A percentile compares a stretch with the other conserved stretches of the same genome.
Conservation (phyloP, 2,329 filamentous ascomycete genomes). For the Penicillium corylophilum region DNA sequence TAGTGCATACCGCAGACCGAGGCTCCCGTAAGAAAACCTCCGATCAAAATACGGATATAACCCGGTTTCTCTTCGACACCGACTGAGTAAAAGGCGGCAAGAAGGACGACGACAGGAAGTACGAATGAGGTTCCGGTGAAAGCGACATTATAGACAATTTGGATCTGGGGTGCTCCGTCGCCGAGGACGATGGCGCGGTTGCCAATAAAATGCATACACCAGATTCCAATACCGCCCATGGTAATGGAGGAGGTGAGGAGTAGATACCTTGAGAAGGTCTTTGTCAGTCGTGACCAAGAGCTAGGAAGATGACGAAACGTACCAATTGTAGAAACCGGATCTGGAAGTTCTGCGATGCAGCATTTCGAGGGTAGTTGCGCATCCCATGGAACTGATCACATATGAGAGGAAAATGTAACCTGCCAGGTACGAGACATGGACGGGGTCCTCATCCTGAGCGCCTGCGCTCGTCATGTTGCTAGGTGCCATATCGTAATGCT, state of each 20-base stretch:
- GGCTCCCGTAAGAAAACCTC: constrained; percentile 68
- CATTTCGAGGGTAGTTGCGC: constrained; percentile 76
- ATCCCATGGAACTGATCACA: constrained; percentile 70
- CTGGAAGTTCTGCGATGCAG: constrained; percentile 72
- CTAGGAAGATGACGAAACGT: constrained; percentile 24
- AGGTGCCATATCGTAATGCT: background rate
- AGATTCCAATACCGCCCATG: constrained; percentile 73
- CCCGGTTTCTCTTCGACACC: constrained; percentile 60
- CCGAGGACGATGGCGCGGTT: constrained; percentile 75
- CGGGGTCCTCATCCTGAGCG: constrained; percentile 6
- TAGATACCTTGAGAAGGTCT: constrained; percentile 51
- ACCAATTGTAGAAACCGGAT: constrained; percentile 69
- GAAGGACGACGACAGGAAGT: constrained; percentile 72
- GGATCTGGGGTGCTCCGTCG: constrained; percentile 60
- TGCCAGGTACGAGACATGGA: constrained; percentile 42
- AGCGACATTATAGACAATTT: constrained; percentile 70
- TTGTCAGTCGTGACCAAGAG: background rate
- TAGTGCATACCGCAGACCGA: constrained; percentile 87
- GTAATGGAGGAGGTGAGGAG: constrained; percentile 64
- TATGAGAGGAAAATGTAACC: constrained; percentile 69
- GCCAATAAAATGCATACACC: constrained; percentile 82
- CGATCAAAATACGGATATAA: constrained; percentile 59
- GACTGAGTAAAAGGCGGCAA: constrained; percentile 69
- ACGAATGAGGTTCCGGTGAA: constrained; percentile 78
- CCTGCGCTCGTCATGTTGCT: constrained; percentile 20